phyloP scores from a whole-genome alignment of 495 filamentous ascomycete species.

The Parathielavia appendiculata region DNA sequence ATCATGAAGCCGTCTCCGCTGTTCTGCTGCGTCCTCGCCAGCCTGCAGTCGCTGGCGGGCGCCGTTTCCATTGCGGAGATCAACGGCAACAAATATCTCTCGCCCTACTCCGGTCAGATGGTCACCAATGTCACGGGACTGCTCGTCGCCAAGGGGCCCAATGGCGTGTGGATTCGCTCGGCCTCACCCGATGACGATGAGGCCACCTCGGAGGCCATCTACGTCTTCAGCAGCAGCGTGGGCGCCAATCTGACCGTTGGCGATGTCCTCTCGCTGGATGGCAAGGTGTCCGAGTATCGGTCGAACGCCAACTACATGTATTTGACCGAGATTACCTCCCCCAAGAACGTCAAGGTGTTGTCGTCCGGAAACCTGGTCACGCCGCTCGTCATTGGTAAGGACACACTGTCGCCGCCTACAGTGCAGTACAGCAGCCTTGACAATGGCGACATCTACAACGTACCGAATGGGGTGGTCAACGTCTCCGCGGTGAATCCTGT shows the following conservation, averaged over 20 bases:
- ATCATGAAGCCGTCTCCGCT: conserved; percentile 21
- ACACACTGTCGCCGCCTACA: conserved; percentile 47
- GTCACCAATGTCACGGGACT: conserved; percentile 54
- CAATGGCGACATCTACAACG: conserved; percentile 46
- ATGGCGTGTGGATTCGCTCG: conserved; percentile 55
- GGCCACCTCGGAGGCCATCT: conserved; percentile 47
- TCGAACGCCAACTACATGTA: conserved; percentile 48
- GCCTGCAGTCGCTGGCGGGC: conserved; percentile 26
- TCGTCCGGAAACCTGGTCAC: conserved; percentile 40
- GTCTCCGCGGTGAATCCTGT: conserved; percentile 51
- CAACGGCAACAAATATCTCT: conserved; percentile 56
- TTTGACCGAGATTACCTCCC: conserved; percentile 50
- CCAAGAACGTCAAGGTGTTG: conserved; percentile 42
- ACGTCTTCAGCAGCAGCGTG: conserved; percentile 47
- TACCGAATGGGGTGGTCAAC: conserved; percentile 50
- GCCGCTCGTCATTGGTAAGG: conserved; percentile 51
- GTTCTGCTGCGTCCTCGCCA: conserved; percentile 19
- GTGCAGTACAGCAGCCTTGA: conserved; percentile 50
- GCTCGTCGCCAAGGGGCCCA: conserved; percentile 53
- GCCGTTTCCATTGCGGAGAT: conserved; percentile 56
- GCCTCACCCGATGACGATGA: conserved; percentile 43
- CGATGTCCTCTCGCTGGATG: conserved; percentile 53
- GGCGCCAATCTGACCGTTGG: conserved; percentile 44
- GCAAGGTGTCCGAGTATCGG: conserved; percentile 52
- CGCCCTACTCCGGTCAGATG: conserved; percentile 45